These are phyloP conservation scores for Brassica rapa DNA, from an alignment of 345 rosid genomes.

Conservation along the genomic window DNA sequence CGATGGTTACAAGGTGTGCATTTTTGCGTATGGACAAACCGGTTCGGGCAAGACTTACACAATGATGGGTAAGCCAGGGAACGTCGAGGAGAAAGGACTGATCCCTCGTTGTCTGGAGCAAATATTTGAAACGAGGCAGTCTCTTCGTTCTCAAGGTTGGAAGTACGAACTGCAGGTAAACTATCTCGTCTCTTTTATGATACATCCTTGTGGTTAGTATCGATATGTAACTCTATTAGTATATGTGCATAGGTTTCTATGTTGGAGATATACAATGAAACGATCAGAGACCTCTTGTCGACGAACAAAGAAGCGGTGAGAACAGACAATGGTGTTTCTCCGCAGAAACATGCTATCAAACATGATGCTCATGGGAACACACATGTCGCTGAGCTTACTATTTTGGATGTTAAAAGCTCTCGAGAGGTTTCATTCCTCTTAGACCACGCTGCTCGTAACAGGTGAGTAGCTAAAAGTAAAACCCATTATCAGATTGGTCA, in stretches of 20 bases:
- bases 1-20: slow-evolving; percentile 98
- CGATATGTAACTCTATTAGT: neutral
- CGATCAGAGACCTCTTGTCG: slow-evolving; percentile 80
- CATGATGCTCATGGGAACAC: slow-evolving; percentile 85
- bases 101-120: slow-evolving; percentile 92
- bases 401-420: slow-evolving; percentile 71
- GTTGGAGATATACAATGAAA: slow-evolving; percentile 97
- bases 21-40: slow-evolving; percentile 98
- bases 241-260: slow-evolving; percentile 71
- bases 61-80: slow-evolving; percentile 96
- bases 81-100: slow-evolving; percentile 68
- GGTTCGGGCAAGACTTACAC: slow-evolving; percentile 97
- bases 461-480: slow-evolving; percentile 43
- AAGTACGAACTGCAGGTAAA: slow-evolving; percentile 90
- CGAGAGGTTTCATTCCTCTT: slow-evolving; percentile 71
- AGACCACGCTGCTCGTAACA: slow-evolving; percentile 84
- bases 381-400: slow-evolving; percentile 71
- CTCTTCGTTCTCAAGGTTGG: slow-evolving; percentile 92
- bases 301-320: slow-evolving; percentile 58
- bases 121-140: slow-evolving; percentile 83
- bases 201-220: neutral
- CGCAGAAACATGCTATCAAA: slow-evolving; percentile 67
- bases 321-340: slow-evolving; percentile 53
- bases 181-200: neutral
- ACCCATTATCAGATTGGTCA: neutral